Conservation (phyloP, 352 stramenopile genomes). For the Pythium vanterpoolii region DNA sequence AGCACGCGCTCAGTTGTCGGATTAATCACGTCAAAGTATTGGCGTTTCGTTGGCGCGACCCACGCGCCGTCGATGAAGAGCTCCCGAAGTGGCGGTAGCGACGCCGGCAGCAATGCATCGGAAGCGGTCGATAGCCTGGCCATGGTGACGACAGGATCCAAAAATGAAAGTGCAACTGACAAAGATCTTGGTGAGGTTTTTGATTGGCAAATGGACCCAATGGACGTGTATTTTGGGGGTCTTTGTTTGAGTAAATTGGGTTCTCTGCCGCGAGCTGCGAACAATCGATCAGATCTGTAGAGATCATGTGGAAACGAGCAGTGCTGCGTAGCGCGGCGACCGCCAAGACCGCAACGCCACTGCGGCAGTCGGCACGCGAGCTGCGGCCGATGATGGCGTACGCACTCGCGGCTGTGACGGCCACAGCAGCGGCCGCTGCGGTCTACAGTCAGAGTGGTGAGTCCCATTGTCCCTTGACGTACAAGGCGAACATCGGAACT, state of each 20-base stretch:
- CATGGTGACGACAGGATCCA: too few species aligned
- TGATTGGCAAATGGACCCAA: too few species aligned
- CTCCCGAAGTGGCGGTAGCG: constrained; percentile 34
- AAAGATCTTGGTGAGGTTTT: too few species aligned
- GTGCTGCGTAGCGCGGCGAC: background rate
- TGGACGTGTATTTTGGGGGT: too few species aligned
- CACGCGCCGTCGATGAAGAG: constrained; percentile 64
- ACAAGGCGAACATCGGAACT: background rate
- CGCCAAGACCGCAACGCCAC: background rate
- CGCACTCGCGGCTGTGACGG: constrained; percentile 1
- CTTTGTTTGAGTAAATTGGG: too few species aligned
- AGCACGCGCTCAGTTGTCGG: constrained; percentile 49
- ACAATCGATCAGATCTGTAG: background rate
- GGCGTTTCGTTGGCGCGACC: constrained; percentile 34
- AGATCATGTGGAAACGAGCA: constrained; percentile 1
- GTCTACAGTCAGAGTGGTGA: background rate
- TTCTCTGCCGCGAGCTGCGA: too few species aligned
- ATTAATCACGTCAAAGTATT: constrained; percentile 64
- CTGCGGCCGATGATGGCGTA: background rate
- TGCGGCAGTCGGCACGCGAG: background rate
- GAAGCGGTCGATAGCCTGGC: background rate
- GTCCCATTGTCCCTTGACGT: background rate
- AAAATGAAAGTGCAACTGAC: too few species aligned
- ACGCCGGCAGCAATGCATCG: background rate
- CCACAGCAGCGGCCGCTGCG: background rate